These are phyloP conservation scores for Helichrysum umbraculigerum DNA, from an alignment of 129 eudicot species.

Conservation along the genomic window DNA sequence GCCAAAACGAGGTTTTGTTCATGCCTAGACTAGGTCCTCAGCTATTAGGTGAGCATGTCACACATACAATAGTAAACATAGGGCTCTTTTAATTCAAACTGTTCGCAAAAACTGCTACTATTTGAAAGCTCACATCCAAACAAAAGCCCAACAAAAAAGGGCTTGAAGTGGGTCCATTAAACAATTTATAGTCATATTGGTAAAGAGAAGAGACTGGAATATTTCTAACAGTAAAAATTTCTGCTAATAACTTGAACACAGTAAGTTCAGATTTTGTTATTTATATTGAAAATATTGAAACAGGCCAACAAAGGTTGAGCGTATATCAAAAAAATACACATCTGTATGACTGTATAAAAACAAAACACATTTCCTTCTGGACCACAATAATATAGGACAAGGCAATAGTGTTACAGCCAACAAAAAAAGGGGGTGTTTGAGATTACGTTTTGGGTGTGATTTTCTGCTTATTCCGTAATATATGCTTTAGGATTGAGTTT, in stretches of 20 bases:
- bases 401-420: neutral
- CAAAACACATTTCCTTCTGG: neutral
- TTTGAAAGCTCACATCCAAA: neutral
- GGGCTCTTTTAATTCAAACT: no score
- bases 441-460: neutral
- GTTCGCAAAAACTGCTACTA: no score
- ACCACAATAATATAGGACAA: neutral
- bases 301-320: no score
- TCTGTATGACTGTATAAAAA: no score
- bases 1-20: no score
- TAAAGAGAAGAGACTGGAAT: neutral
- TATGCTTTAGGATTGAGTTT: no score
- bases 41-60: neutral
- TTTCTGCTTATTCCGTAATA: no score
- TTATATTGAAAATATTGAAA: no score
- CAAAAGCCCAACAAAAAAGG: neutral
- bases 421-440: no score
- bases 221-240: neutral
- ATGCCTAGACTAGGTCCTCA: no score
- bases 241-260: neutral
- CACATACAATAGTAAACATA: no score
- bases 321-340: no score
- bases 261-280: neutral
- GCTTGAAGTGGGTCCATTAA: neutral
- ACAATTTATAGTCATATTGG: neutral